Evolutionary conservation across 768 basidiomycete species (phyloP), one percentile per base, ranked within the genome.

Genomic region (Lentinula sp.): DNA sequence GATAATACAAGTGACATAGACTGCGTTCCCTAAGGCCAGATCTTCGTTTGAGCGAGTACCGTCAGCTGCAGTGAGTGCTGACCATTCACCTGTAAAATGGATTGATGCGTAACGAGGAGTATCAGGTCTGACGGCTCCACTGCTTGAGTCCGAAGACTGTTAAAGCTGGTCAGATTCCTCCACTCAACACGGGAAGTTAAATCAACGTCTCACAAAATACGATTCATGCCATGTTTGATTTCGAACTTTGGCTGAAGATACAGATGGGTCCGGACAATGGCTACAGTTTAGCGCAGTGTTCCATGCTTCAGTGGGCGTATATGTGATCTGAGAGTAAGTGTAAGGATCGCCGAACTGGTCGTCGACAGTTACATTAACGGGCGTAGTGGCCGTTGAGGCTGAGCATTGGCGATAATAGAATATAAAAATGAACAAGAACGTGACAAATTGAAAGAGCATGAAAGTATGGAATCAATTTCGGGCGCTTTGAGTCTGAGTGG

Each of bases 351-450:
- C 66, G 46, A 61, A 60, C 16, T 65, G 66, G 62, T 74, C 73
- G 66, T 74, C 73, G 18, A 74, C 68, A 31, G 73, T 73, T 16
- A 72, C 62, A 57, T 73, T 72, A 57, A 70, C 61, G 46, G 69
- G 63, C 21, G 31, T 59, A 7, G 56, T 23, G 16, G 46, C 16
- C 21, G 48, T 59, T n/a, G 61, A 34, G 31, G 46, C 28, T 51
- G 18, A 6, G 28, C 16, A 18, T 49, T 48, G 57, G 45, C 18
- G 18, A 23, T 59, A n/a, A 50, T 39, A 18, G 13, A 31, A 49
- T 21, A 49, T 9, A n/a, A 1, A 45, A 59, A 31, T 28, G 57
- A 59, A 49, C n/a, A 48, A 28, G 23, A 59, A 59, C 28, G 45
- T 59, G 57, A 49, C 45, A 18, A 48, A 50, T 23, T n/a, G 31